Evolutionary conservation across 768 basidiomycete species (phyloP), one percentile per base, ranked within the genome.

Genomic region (Macrolepiota albuminosa): DNA sequence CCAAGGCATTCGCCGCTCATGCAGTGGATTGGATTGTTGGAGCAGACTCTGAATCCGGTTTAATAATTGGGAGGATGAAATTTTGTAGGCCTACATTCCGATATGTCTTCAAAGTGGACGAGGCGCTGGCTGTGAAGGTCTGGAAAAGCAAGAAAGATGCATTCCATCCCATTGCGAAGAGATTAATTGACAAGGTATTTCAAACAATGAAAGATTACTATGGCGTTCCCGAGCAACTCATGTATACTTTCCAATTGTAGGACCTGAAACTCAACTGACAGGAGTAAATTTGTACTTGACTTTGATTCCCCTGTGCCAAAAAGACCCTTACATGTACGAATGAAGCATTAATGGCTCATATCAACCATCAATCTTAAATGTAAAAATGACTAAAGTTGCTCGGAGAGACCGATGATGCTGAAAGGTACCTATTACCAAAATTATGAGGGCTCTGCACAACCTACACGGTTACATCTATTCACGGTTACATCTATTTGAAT

Each of bases 51-150:
- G 39, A 34, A 18, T 79, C 78, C 29, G 85, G 82, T 0, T 73
- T 82, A 31, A 74, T 93, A 58, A 88, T 89, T 66, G 91, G 91
- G 11, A 78, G 91, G 37, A 92, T 92, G 90, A 92, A 93, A 69
- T 91, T 91, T 75, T 92, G 91, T 71, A 73, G 91, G 50, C 87
- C 88, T 0, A 73, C 83, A 6, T 85, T 92, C 67, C 73, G 82
- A 39, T 82, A 75, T 0, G 80, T 85, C 21, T 71, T 68, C 34
- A 78, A 78, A 59, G 85, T 86, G 24, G 76, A 92, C 66, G 66
- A 69, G 50, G 66, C 67, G 39, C 71, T 90, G 33, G 88, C 91
- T 3, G 69, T 77, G 49, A 64, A 73, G 36, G 76, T 73, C 34
- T 93, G 84, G 70, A 67, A 66, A 40, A 73, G 67, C 43, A 69